Evolutionary conservation across 169 alveolate species (phyloP).

Genomic region (Theileria annulata): DNA sequence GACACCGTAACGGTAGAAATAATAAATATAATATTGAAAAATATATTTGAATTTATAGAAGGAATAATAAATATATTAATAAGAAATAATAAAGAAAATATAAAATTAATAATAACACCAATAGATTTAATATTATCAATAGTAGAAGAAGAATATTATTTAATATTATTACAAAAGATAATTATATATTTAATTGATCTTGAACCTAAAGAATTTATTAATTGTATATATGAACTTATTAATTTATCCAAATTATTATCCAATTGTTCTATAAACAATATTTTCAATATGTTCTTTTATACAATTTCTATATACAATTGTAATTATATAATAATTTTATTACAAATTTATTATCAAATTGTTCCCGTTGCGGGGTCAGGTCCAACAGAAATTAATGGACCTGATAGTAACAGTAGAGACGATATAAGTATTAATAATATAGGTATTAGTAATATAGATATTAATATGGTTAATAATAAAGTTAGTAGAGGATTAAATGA

Average conservation of each 20-base stretch:
- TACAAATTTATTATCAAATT: too few species aligned
- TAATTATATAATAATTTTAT: too few species aligned
- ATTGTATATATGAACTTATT: constrained; percentile 26
- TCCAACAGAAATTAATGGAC: too few species aligned
- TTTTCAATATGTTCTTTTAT: constrained; percentile 44
- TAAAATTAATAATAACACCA: constrained; percentile 2
- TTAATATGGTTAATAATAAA: too few species aligned
- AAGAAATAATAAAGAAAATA: background rate
- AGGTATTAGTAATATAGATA: too few species aligned
- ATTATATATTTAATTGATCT: constrained; percentile 24
- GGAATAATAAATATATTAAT: constrained; percentile 42
- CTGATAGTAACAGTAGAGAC: too few species aligned
- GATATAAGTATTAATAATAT: too few species aligned
- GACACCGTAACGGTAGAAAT: background rate
- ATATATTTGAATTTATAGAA: constrained; percentile 48
- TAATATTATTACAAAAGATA: constrained; percentile 32
- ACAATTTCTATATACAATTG: constrained; percentile 31
- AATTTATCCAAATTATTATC: constrained; percentile 29
- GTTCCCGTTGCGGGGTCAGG: too few species aligned
- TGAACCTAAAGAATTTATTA: constrained; percentile 31
- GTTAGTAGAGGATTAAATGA: too few species aligned
- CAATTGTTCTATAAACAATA: constrained; percentile 4
- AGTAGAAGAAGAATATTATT: constrained; percentile 4
- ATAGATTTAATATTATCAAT: constrained; percentile 31
- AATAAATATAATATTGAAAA: background rate